Evolutionary conservation across 2,329 filamentous ascomycete genomes (phyloP).

Genomic region (Xylariaceae sp.): DNA sequence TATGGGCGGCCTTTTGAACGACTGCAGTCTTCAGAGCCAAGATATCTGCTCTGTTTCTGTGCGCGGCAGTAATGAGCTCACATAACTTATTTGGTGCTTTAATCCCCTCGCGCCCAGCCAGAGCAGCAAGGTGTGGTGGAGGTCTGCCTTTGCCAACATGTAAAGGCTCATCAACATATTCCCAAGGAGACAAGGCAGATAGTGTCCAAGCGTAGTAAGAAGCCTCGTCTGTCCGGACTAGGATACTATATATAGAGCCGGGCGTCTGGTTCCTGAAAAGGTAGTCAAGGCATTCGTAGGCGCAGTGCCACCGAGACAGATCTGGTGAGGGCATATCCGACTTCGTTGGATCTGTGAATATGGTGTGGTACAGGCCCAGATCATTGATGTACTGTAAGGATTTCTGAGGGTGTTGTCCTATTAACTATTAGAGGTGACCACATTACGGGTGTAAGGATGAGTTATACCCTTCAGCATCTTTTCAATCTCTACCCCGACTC

Average conservation of each 20-base stretch:
- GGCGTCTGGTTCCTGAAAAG: conserved; percentile 54
- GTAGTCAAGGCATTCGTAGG: conserved; percentile 68
- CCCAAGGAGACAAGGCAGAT: conserved; percentile 77
- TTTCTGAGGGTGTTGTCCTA: conserved; percentile 41
- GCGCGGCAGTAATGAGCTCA: conserved; percentile 69
- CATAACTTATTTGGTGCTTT: conserved; percentile 79
- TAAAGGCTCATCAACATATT: conserved; percentile 53
- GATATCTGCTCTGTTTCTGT: conserved; percentile 70
- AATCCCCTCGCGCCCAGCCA: conserved; percentile 78
- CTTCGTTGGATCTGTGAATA: conserved; percentile 74
- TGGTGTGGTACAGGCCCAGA: conserved; percentile 71
- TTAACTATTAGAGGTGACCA: conserved; percentile 2
- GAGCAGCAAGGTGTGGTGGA: conserved; percentile 64
- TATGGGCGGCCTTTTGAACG: conserved; percentile 51
- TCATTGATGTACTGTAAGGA: conserved; percentile 63
- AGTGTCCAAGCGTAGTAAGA: conserved; percentile 79
- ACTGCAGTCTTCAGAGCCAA: conserved; percentile 64
- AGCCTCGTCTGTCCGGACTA: conserved; percentile 70
- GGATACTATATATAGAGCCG: conserved; percentile 56
- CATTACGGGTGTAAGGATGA: background rate
- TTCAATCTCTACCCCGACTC: conserved; percentile 84
- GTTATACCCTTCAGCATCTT: conserved; percentile 81
- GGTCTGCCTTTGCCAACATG: conserved; percentile 55
- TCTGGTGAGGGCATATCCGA: conserved; percentile 61
- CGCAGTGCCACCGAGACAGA: conserved; percentile 64